Evolutionary conservation across 441 rosid genomes (phyloP), one percentile per base, ranked within the genome.

Genomic region (Syzygium malaccense): DNA sequence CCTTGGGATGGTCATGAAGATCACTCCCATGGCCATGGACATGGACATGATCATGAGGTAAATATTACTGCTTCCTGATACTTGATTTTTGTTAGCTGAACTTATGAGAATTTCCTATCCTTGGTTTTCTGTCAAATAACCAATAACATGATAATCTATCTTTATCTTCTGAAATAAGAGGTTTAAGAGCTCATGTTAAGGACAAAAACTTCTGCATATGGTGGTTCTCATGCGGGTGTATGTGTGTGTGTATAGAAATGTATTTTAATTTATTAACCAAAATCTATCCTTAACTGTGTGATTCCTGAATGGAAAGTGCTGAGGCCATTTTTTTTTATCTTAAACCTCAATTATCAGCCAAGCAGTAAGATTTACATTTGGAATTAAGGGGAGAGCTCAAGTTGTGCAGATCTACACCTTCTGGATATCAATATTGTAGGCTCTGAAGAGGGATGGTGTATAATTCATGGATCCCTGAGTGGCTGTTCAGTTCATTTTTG

Each of bases 1-100:
- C 99, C 99, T n/a, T 97, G 99, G 99, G 99, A 97, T 33, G 99
- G 99, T 30, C 98, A 96, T 87, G 97, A 94, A 88, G 98, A 93
- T 91, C 96, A 92, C 75, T 88, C 91, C 71, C 88, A 89, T 85
- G 91, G 91, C 58, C 86, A 89, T 86, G 88, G 45, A 57, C 88
- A 89, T 86, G 88, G 45, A 57, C 89, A 88, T 88, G 89, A 86
- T n/a, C 85, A 85, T 2, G 85, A 90, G 91, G 91, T 90, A 85
- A 45, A 14, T 87, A 20, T 83, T 84, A 19, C 28, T 64, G 87
- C 54, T 58, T 13, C n/a, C 83, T 3, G n/a, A 75, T 37, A 51
- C 83, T 37, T 23, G 48, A 75, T 23, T 23, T 75, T 14, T 41
- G 51, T 75, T 3, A 68, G 48, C 12, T 17, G 83, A 75, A 75